These are phyloP conservation scores for Metschnikowia similis DNA, from an alignment of 805 yeast genomes.

Conservation along the genomic window DNA sequence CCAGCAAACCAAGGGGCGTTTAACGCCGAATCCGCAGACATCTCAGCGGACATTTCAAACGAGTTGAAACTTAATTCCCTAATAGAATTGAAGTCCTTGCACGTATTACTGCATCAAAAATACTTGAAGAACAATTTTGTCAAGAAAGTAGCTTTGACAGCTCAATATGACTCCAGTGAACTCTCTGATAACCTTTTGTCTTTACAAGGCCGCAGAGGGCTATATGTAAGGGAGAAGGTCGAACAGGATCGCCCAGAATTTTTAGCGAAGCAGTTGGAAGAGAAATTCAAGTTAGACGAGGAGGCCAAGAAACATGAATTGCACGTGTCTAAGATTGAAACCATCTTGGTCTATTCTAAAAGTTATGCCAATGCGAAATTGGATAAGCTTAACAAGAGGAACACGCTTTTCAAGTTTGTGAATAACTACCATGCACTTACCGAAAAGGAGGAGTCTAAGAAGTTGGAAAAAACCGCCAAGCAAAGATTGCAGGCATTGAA, in stretches of 20 bases:
- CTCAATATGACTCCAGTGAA: conserved; percentile 51
- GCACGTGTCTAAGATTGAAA: conserved; percentile 46
- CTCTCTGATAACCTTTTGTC: conserved; percentile 53
- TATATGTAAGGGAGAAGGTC: conserved; percentile 63
- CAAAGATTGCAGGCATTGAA: conserved; percentile 84
- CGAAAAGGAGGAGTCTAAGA: conserved; percentile 73
- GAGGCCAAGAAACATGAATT: conserved; percentile 45
- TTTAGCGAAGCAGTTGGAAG: conserved; percentile 71
- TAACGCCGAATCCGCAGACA: neutral
- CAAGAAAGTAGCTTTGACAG: conserved; percentile 48
- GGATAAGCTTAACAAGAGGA: conserved; percentile 23
- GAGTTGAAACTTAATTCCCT: conserved; percentile 57
- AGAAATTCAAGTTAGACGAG: conserved; percentile 59
- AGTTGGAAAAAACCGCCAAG: conserved; percentile 76
- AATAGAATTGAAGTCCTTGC: conserved; percentile 65
- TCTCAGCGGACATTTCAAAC: neutral
- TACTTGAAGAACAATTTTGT: conserved; percentile 59
- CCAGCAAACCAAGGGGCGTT: conserved; percentile 70
- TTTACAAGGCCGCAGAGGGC: conserved; percentile 64
- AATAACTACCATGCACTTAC: conserved; percentile 49
- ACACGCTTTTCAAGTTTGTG: conserved; percentile 32
- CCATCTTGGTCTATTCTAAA: conserved; percentile 24
- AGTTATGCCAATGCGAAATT: conserved; percentile 19
- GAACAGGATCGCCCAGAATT: conserved; percentile 71
- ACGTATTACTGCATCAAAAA: conserved; percentile 65